Percentiles rank a stretch among this genome's conserved stretches.
These are phyloP conservation scores for Colletotrichum camelliae DNA, from an alignment of 2,329 filamentous ascomycete species.

Conservation along the genomic window DNA sequence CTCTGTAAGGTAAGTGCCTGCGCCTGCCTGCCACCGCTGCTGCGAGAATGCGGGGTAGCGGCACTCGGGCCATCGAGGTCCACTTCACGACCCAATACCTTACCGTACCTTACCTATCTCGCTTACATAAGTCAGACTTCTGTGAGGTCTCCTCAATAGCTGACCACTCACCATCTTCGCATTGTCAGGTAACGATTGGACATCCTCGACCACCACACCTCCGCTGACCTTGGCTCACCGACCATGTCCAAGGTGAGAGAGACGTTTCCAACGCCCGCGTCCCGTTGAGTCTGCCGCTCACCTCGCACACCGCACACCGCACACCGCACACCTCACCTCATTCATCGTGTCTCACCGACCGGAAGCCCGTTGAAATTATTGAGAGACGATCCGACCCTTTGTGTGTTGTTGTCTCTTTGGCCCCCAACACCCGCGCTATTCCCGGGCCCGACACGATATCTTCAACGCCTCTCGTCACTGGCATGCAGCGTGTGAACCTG, in stretches of 20 bases:
- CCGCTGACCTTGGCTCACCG: neutral
- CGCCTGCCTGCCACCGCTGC: neutral
- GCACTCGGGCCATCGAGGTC: neutral
- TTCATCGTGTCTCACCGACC: conserved; percentile 6
- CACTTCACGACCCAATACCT: neutral
- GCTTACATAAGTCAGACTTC: neutral
- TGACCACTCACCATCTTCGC: neutral
- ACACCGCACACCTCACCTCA: neutral
- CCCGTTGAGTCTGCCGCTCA: neutral
- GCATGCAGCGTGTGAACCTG: neutral
- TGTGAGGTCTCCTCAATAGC: neutral
- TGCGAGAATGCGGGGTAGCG: conserved; percentile 11
- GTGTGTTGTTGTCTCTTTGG: conserved; percentile 6
- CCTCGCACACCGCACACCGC: neutral
- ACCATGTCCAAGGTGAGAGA: neutral
- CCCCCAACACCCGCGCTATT: neutral
- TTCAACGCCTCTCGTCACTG: neutral
- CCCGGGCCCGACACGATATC: neutral
- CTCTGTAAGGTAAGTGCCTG: neutral
- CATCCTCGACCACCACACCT: neutral
- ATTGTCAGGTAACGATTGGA: neutral
- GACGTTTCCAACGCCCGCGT: neutral
- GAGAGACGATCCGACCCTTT: neutral
- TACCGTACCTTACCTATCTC: too few species aligned
- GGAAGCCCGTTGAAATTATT: conserved; percentile 9